Percentiles rank a stretch among this genome's conserved stretches.
Conservation (phyloP, 768 basidiomycete genomes). For the Mycena amicta region DNA sequence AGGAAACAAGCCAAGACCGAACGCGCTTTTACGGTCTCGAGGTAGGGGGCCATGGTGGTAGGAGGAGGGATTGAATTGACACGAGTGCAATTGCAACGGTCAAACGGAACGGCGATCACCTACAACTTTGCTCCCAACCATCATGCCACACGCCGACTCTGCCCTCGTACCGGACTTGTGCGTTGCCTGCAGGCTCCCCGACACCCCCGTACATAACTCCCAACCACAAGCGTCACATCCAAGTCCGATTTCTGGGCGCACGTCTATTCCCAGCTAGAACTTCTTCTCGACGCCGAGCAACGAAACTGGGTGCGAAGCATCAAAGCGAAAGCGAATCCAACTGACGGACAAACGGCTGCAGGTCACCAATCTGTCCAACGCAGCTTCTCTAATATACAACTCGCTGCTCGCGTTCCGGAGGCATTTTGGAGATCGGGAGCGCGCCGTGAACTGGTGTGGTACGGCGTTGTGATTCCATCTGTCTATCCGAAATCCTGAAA, state of each 20-base stretch:
- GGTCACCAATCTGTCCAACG: constrained; percentile 88
- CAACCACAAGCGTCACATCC: constrained; percentile 52
- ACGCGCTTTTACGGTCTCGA: constrained; percentile 67
- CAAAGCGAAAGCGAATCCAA: too few relatives aligned
- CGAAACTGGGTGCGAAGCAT: constrained; percentile 87
- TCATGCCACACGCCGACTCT: constrained; percentile 85
- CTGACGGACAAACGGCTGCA: constrained; percentile 36
- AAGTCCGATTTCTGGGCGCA: constrained; percentile 84
- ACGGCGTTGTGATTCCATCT: constrained; percentile 31
- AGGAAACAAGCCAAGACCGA: neutral
- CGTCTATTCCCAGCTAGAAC: constrained; percentile 62
- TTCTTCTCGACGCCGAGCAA: constrained; percentile 62
- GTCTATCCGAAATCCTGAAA: constrained; percentile 23
- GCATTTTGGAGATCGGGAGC: constrained; percentile 62
- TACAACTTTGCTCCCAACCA: constrained; percentile 10
- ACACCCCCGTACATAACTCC: constrained; percentile 2
- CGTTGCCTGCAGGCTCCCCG: constrained; percentile 4
- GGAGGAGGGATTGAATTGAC: constrained; percentile 20
- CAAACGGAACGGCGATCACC: neutral
- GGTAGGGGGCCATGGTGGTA: constrained; percentile 69
- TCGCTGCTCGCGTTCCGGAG: constrained; percentile 68
- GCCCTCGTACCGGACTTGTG: constrained; percentile 66
- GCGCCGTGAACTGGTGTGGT: constrained; percentile 95
- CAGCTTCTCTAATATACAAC: constrained; percentile 79
- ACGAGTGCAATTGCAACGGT: constrained; percentile 9